Evolutionary conservation across 306 rosid genomes (phyloP).

Genomic region (Hippophae rhamnoides): DNA sequence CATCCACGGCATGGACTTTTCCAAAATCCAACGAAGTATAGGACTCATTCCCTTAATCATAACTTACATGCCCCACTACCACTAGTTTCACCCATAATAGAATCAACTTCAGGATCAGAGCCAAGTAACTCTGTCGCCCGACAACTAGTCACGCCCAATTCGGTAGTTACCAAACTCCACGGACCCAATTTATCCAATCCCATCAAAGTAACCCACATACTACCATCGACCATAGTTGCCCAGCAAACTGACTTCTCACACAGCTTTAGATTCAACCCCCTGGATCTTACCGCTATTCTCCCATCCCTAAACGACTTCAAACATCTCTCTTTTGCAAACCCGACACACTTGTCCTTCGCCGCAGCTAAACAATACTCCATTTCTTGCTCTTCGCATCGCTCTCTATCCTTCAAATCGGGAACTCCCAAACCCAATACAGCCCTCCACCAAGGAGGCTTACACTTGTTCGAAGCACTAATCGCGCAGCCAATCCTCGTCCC

Average conservation of each 20-base stretch:
- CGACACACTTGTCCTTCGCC: conserved; percentile 46
- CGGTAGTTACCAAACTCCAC: conserved; percentile 1
- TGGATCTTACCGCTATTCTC: conserved; percentile 33
- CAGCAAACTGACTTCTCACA: conserved; percentile 31
- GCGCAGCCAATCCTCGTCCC: conserved; percentile 67
- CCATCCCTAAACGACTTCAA: conserved; percentile 53
- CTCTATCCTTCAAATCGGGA: conserved; percentile 47
- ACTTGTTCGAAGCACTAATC: conserved; percentile 32
- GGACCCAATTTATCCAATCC: conserved; percentile 16
- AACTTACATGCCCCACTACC: conserved; percentile 5
- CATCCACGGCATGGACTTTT: neutral
- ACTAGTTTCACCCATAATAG: conserved; percentile 14
- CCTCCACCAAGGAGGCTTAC: conserved; percentile 81
- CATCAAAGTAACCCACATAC: conserved; percentile 16
- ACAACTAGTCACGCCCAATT: conserved; percentile 24
- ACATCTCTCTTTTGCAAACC: conserved; percentile 51
- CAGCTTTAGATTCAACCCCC: conserved; percentile 26
- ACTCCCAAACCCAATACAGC: conserved; percentile 28
- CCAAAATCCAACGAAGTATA: neutral
- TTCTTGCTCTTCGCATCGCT: conserved; percentile 51
- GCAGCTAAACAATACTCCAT: conserved; percentile 30
- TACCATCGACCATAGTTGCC: conserved; percentile 28
- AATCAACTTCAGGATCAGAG: conserved; percentile 21
- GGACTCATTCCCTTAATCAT: conserved; percentile 2
- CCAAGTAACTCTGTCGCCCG: conserved; percentile 45